Conservation (phyloP, 2,329 filamentous ascomycete species). For the Alternaria brassicicola region DNA sequence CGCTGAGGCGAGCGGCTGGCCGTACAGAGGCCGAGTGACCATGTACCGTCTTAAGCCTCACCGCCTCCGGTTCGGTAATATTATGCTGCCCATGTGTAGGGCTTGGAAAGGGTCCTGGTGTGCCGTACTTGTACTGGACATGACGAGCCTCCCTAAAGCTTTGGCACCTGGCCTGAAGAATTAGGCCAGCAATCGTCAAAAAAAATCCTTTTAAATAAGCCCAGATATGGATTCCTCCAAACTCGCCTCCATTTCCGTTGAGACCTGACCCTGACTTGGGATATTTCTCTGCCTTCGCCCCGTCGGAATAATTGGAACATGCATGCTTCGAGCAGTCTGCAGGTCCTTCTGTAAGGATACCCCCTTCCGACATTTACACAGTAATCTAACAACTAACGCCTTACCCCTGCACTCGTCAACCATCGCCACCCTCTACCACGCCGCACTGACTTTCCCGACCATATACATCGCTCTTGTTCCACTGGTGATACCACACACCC, state of each 20-base stretch:
- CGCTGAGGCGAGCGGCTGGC: constrained; percentile 27
- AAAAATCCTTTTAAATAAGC: constrained; percentile 23
- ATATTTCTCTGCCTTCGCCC: constrained; percentile 24
- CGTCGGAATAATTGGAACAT: constrained; percentile 16
- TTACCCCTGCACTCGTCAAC: constrained; percentile 27
- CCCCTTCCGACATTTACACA: constrained; percentile 28
- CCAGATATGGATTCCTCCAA: constrained; percentile 21
- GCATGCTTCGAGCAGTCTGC: constrained; percentile 17
- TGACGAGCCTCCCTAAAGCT: constrained; percentile 23
- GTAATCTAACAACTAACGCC: constrained; percentile 23
- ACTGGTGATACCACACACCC: constrained; percentile 29
- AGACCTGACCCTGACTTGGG: constrained; percentile 17
- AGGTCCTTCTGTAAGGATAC: constrained; percentile 25
- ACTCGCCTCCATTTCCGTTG: constrained; percentile 32
- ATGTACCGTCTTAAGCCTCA: constrained; percentile 20
- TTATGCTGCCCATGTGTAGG: constrained; percentile 28
- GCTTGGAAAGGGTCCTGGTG: constrained; percentile 27
- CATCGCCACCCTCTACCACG: constrained; percentile 27
- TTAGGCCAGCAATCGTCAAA: constrained; percentile 29
- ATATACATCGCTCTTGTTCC: constrained; percentile 33
- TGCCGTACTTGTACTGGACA: constrained; percentile 26
- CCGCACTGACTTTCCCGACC: constrained; percentile 30
- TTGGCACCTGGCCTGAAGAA: constrained; percentile 29
- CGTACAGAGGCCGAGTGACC: constrained; percentile 18
- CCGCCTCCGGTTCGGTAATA: constrained; percentile 17